Evolutionary conservation across 2,329 filamentous ascomycete genomes (phyloP), one percentile per base, ranked within the genome.

Genomic region (Huntiella savannae): DNA sequence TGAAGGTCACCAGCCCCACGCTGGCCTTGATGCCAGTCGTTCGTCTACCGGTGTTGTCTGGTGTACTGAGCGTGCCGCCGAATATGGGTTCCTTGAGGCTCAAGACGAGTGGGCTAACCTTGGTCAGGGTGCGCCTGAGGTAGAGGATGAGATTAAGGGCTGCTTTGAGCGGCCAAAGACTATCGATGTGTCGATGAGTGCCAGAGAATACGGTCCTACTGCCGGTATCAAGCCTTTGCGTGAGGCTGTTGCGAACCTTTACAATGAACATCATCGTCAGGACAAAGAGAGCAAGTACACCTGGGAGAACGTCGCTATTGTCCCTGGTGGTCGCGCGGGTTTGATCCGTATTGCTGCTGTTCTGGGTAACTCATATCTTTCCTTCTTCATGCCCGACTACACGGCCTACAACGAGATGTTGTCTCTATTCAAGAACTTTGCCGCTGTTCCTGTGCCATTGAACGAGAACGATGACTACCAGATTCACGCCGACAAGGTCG

Each of bases 371-470:
- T 79, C 86, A 47, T 93, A 93, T 58, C 70, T 95, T 52, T 84
- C 81, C 37, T 95, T 95, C 71, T 94, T 93, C 63, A 83, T 93
- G 58, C 84, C 84, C 40, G 82, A 95, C 61, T 95, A 95, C 65
- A 94, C 87, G 3, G 88, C 88, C 2, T 96, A 96, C 69, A 94
- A 92, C 58, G 87, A 95, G 68, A 95, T 96, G 87, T 65, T 95
- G 65, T 85, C 79, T 49, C 68, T 95, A 49, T 95, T 96, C 72
- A 86, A 83, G 65, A 94, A 94, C 62, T 92, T 93, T 57, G 82
- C 83, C 38, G 81, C 83, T 47, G 84, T 92, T 49, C 85, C 85
- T 5, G 84, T 86, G 3, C 88, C 87, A 8, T 70, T 96, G 10
- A 77, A 79, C 33, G 79, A 85, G 56, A 75, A 82, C 50, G 87